These are phyloP conservation scores for Macrophomina pseudophaseolina DNA, from an alignment of 2,329 filamentous ascomycete genomes.

Conservation along the genomic window DNA sequence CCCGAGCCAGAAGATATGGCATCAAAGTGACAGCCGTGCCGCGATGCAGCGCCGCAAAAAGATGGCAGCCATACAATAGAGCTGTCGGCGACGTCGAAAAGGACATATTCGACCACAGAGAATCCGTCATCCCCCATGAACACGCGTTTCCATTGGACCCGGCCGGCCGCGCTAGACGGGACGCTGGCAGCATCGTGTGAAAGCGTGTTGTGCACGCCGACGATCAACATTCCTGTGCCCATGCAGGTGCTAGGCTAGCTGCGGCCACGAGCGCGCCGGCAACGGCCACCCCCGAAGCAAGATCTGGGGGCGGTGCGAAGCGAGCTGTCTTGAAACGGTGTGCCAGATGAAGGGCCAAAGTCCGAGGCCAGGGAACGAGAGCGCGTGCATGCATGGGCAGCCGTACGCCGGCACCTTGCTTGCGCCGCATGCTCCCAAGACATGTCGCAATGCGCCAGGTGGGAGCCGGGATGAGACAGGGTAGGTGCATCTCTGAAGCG, in stretches of 20 bases:
- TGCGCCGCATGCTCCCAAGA: slow-evolving; percentile 26
- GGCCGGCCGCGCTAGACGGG: neutral
- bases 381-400: slow-evolving; percentile 20
- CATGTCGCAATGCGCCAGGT: slow-evolving; percentile 25
- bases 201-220: neutral
- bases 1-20: slow-evolving; percentile 25
- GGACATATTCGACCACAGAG: slow-evolving; percentile 11
- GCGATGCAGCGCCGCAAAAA: slow-evolving; percentile 18
- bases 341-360: slow-evolving; percentile 20
- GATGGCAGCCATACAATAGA: slow-evolving; percentile 2
- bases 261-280: slow-evolving; percentile 23
- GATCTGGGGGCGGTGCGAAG: slow-evolving; percentile 23
- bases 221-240: slow-evolving; percentile 7
- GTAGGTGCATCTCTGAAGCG: slow-evolving; percentile 22
- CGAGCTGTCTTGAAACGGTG: slow-evolving; percentile 27
- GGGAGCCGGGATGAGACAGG: slow-evolving; percentile 18
- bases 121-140: slow-evolving; percentile 5
- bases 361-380: slow-evolving; percentile 23
- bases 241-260: slow-evolving; percentile 16
- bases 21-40: slow-evolving; percentile 7
- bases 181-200: neutral
- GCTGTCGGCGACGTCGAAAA: slow-evolving; percentile 14
- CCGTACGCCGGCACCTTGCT: slow-evolving; percentile 21
- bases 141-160: slow-evolving; percentile 19
- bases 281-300: slow-evolving; percentile 19